Percentiles rank a stretch among this genome's conserved stretches.
phyloP scores from a whole-genome alignment of 2,329 filamentous ascomycete genomes.

The Huntiella decipiens region DNA sequence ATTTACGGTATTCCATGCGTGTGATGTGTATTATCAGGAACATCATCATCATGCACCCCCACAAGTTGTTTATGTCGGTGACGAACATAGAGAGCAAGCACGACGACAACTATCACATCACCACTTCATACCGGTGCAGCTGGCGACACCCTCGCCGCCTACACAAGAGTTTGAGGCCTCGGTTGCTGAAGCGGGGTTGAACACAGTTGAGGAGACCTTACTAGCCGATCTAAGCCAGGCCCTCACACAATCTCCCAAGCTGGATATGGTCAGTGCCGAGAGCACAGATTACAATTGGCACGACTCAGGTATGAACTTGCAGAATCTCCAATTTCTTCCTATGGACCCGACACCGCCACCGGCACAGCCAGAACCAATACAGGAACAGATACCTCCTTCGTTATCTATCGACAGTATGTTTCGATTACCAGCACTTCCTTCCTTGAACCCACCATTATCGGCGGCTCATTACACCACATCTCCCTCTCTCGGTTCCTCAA shows the following conservation, averaged over 20 bases:
- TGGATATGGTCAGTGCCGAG: too few relatives aligned
- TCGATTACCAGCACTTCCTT: not conserved
- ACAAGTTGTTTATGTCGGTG: too few relatives aligned
- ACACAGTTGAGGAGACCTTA: not conserved
- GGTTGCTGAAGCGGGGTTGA: too few relatives aligned
- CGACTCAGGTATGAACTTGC: not conserved
- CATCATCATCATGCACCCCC: too few relatives aligned
- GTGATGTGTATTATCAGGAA: too few relatives aligned
- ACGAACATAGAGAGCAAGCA: too few relatives aligned
- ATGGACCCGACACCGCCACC: not conserved
- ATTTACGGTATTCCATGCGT: conserved; percentile 4
- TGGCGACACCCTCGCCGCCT: too few relatives aligned
- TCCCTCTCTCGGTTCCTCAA: not conserved
- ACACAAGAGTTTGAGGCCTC: too few relatives aligned
- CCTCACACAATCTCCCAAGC: not conserved
- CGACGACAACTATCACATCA: too few relatives aligned
- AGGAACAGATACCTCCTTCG: not conserved
- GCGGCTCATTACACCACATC: not conserved
- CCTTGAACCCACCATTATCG: not conserved
- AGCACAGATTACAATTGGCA: not conserved
- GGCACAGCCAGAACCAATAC: not conserved
- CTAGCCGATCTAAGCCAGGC: not conserved
- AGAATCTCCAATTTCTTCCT: not conserved
- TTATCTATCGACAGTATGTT: not conserved
- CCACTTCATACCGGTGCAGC: too few relatives aligned